Evolutionary conservation across 1,139 yeast species (phyloP).

Genomic region (Schwanniomyces etchellsii): DNA sequence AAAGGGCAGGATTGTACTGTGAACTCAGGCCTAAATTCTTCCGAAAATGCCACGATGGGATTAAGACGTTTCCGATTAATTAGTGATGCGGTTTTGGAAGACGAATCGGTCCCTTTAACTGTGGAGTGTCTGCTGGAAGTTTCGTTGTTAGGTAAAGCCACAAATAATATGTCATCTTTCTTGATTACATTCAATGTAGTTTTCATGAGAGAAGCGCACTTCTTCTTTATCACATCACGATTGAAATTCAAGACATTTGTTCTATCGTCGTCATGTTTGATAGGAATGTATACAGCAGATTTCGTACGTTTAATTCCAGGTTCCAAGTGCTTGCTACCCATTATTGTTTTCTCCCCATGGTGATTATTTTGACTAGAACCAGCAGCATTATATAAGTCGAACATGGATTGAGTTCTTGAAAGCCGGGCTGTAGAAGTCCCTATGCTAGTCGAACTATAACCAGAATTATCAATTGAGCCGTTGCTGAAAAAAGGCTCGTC

Average conservation of each 20-base stretch:
- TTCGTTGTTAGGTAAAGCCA: background rate
- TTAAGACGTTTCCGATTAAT: slow-evolving; percentile 21
- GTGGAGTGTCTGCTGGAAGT: background rate
- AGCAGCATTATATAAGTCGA: slow-evolving; percentile 22
- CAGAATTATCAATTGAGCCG: slow-evolving; percentile 2
- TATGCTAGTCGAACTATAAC: slow-evolving; percentile 5
- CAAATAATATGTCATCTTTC: background rate
- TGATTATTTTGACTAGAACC: slow-evolving; percentile 3
- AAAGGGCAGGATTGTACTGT: slow-evolving; percentile 45
- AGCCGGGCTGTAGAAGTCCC: slow-evolving; percentile 7
- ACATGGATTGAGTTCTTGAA: slow-evolving; percentile 36
- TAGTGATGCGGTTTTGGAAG: slow-evolving; percentile 5
- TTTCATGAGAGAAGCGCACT: slow-evolving; percentile 26
- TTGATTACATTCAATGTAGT: slow-evolving; percentile 2
- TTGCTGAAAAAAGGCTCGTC: slow-evolving; percentile 37
- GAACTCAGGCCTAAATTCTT: slow-evolving; percentile 50
- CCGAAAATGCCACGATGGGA: slow-evolving; percentile 44
- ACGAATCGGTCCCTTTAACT: background rate
- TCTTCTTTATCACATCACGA: slow-evolving; percentile 16
- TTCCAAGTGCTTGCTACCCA: slow-evolving; percentile 11
- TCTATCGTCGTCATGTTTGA: slow-evolving; percentile 13
- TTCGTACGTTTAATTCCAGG: slow-evolving; percentile 19
- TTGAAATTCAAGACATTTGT: slow-evolving; percentile 19
- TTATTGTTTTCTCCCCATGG: slow-evolving; percentile 5
- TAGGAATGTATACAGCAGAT: slow-evolving; percentile 21